Evolutionary conservation across 257 asterid species (phyloP).

Genomic region (Nicotiana knightiana): DNA sequence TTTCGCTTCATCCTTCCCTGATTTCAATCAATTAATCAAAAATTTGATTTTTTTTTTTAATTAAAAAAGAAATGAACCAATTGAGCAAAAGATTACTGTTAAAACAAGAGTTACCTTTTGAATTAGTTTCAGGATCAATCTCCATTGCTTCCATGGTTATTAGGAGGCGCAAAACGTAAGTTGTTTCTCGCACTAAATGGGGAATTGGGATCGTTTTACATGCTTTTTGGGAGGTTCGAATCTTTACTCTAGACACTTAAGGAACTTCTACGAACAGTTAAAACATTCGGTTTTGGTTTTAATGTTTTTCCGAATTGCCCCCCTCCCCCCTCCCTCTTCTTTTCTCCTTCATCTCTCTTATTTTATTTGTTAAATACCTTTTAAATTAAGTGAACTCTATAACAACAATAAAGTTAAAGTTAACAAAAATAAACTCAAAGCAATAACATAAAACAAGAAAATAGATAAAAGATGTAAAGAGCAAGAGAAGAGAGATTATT

Average conservation of each 20-base stretch:
- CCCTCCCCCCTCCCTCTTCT: too few species aligned
- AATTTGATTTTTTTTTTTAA: too few species aligned
- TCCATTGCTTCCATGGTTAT: conserved; percentile 48
- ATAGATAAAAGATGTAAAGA: too few species aligned
- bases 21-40: background rate
- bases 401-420: too few species aligned
- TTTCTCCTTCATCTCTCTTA: too few species aligned
- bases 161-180: background rate
- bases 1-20: conserved; percentile 34
- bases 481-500: too few species aligned
- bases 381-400: too few species aligned
- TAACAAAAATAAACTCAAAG: too few species aligned
- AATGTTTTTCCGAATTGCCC: too few species aligned
- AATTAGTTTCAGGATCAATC: conserved; percentile 33
- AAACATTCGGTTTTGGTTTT: too few species aligned
- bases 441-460: too few species aligned
- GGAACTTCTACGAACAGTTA: background rate
- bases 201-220: background rate
- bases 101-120: conserved; percentile 27
- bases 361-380: too few species aligned
- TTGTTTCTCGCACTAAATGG: background rate
- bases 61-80: background rate
- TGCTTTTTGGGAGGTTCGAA: background rate
- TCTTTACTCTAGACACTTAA: background rate
- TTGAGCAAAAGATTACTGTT: background rate